Base-by-base conservation (phyloP, 2,329 filamentous ascomycete genomes). In the Penicillium sp. region DNA sequence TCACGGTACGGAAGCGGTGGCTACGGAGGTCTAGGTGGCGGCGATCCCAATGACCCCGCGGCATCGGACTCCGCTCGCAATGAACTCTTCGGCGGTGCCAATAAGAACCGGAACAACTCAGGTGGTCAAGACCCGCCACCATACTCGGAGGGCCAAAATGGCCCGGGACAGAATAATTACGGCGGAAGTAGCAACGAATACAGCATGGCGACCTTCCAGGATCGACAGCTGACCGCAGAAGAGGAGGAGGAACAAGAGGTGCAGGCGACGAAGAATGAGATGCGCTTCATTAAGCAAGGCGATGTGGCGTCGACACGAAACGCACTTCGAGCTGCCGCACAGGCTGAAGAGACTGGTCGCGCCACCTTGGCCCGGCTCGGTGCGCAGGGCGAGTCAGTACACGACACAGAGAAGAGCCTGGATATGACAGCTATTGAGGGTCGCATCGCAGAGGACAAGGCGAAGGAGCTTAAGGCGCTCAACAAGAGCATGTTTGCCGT, bases 401-500 rank as follows among this genome's bases (percentile, higher is more conserved):
- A 92, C 69, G 90, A 92, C 67, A 90, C 88, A 0, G 90, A 96
- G 72, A 84, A 84, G 72, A 91, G 93, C 65, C 80, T 97, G 53
- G 90, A 96, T 64, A 79, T 90, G 60, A 88, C 91, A 4, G 76
- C 83, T n/a, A 87, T 87, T 59, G 86, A 91, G 69, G 90, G 89
- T 64, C 84, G 85, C 54, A 78, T 89, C 55, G 89, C 90, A 0
- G 86, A 91, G 63, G 90, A 92, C 61, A 89, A 90, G 64, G 88
- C 91, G 1, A 84, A 85, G 44, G 91, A 96, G 68, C 78, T 97
- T 35, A 93, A 93, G 77, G 90, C 84, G 1, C 79, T 95, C 46
- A 96, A 97, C 74, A 81, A 88, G 59, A 91, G 87, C 77, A 96
- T 97, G 91, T 96, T 96, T 67, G 89, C 90, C 5, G 83, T 92